A percentile compares a stretch with the other conserved stretches of the same genome.
Conservation (phyloP, 2,329 filamentous ascomycete species). For the Claviceps maximensis region DNA sequence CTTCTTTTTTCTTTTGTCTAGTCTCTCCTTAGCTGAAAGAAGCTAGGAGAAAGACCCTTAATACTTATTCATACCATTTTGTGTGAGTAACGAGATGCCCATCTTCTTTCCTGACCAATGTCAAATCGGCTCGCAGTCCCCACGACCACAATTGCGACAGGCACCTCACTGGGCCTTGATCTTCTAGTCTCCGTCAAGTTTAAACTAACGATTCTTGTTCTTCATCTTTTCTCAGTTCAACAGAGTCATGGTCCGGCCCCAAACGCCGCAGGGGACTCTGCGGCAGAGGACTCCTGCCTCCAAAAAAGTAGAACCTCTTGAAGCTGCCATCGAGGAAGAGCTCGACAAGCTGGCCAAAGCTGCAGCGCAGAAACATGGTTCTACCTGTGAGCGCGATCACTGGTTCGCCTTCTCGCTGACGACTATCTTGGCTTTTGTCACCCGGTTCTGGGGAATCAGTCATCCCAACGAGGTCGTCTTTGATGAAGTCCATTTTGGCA, state of each 20-base stretch:
- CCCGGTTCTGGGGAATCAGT: constrained; percentile 89
- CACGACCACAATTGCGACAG: background rate
- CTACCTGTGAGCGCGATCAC: constrained; percentile 66
- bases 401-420: constrained; percentile 64
- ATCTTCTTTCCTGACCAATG: background rate
- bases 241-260: constrained; percentile 31
- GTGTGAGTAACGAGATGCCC: constrained; percentile 1
- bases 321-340: constrained; percentile 30
- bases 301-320: constrained; percentile 32
- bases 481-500: constrained; percentile 98
- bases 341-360: constrained; percentile 36
- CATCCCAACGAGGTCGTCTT: constrained; percentile 97
- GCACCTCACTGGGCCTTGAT: background rate
- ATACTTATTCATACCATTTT: background rate
- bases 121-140: background rate
- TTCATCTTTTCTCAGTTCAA: constrained; percentile 7
- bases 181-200: background rate
- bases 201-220: constrained; percentile 1
- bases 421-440: constrained; percentile 74
- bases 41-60: background rate
- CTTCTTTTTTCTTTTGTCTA: background rate
- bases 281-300: constrained; percentile 43
- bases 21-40: background rate
- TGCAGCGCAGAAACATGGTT: constrained; percentile 19
- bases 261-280: constrained; percentile 43